Conservation (phyloP, 73 alveolate genomes). For the Paramecium octaurelia region DNA sequence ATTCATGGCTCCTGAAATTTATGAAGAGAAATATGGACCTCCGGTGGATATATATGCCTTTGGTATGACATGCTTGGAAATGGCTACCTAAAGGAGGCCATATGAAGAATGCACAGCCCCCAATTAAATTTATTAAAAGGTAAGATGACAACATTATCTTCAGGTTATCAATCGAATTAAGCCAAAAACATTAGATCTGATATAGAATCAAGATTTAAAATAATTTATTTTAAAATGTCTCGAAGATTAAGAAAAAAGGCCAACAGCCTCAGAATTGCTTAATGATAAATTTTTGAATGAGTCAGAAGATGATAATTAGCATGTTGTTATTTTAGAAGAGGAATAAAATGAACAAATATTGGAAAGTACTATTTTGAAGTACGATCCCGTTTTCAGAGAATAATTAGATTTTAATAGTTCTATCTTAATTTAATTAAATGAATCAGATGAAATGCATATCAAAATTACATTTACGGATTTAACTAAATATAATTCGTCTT, state of each 20-base stretch:
- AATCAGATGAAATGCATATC: background rate
- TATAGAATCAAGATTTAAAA: conserved; percentile 74
- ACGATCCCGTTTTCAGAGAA: background rate
- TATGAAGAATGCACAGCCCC: conserved; percentile 80
- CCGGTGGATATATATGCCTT: conserved; percentile 85
- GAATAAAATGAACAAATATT: background rate
- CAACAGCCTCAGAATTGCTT: conserved; percentile 54
- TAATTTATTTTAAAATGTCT: conserved; percentile 79
- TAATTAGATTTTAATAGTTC: conserved; percentile 9
- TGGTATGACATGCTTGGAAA: conserved; percentile 86
- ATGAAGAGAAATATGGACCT: conserved; percentile 80
- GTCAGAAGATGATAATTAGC: conserved; percentile 58
- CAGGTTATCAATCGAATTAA: conserved; percentile 52
- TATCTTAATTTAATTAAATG: background rate
- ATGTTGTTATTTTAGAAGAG: conserved; percentile 22
- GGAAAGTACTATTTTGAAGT: background rate
- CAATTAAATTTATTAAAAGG: conserved; percentile 69
- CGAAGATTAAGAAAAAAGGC: conserved; percentile 52
- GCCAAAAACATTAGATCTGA: conserved; percentile 72
- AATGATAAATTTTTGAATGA: conserved; percentile 57
- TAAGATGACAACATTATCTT: conserved; percentile 54
- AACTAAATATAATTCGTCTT: background rate
- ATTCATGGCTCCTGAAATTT: conserved; percentile 90
- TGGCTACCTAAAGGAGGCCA: conserved; percentile 83
- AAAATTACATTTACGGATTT: background rate